phyloP scores from a whole-genome alignment of 345 rosid species.

The Boechera divaricarpa region DNA sequence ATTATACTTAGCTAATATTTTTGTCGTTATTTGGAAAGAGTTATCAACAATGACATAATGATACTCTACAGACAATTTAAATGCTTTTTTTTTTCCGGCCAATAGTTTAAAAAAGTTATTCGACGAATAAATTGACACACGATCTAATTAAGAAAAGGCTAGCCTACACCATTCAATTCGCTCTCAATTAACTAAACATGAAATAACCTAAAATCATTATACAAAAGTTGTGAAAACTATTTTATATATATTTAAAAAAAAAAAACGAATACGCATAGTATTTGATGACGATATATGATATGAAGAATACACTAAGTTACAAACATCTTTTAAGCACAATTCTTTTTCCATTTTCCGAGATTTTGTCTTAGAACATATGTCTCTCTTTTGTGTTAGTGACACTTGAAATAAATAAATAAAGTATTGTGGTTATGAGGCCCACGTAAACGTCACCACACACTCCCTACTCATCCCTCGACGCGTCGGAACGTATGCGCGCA shows the following conservation, averaged over 20 bases:
- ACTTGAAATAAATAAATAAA: constrained; percentile 14
- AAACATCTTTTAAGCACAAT: not conserved
- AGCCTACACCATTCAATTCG: not conserved
- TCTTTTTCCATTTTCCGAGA: not conserved
- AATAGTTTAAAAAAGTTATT: not conserved
- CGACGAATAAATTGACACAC: not conserved
- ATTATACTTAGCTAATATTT: constrained; percentile 5
- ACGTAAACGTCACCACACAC: constrained; percentile 34
- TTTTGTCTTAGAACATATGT: not conserved
- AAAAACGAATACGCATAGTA: constrained; percentile 19
- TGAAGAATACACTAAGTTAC: constrained; percentile 25
- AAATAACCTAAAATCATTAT: not conserved
- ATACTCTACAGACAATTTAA: not conserved
- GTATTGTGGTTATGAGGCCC: constrained; percentile 14
- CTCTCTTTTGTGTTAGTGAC: constrained; percentile 39
- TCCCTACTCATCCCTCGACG: constrained; percentile 34
- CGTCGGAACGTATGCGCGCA: constrained; percentile 22
- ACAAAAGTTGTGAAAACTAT: not conserved
- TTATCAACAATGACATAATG: constrained; percentile 23
- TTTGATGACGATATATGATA: not conserved
- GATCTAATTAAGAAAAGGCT: not conserved
- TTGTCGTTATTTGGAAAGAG: constrained; percentile 27
- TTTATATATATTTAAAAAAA: not conserved
- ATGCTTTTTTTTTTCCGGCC: not conserved
- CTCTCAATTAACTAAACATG: not conserved